These are phyloP conservation scores for Ganoderma multipileum DNA, from an alignment of 1,284 basidiomycete genomes.

Conservation along the genomic window DNA sequence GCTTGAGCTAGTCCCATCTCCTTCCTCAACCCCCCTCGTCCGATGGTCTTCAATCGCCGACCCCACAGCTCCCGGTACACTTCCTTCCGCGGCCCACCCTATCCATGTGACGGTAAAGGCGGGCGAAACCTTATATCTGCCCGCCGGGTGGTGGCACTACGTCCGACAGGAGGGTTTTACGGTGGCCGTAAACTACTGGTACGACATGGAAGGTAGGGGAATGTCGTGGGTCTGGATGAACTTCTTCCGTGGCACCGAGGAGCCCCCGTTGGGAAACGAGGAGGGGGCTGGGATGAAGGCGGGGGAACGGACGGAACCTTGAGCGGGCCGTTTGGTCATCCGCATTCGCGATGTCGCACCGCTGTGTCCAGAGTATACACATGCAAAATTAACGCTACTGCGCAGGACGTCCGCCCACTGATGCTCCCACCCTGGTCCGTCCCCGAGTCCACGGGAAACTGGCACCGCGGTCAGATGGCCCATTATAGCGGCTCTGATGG, in stretches of 20 bases:
- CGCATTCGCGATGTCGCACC: neutral
- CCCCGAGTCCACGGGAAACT: constrained; percentile 1
- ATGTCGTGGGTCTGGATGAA: constrained; percentile 71
- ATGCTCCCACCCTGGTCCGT: neutral
- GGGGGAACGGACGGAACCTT: neutral
- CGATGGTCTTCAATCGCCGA: constrained; percentile 80
- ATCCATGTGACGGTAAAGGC: constrained; percentile 68
- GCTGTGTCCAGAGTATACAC: neutral
- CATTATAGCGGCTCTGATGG: constrained; percentile 5
- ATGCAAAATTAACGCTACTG: neutral
- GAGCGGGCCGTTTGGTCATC: constrained; percentile 1
- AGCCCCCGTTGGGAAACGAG: constrained; percentile 47
- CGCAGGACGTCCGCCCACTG: neutral
- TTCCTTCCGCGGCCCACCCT: constrained; percentile 63
- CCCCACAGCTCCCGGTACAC: constrained; percentile 52
- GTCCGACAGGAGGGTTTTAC: constrained; percentile 70
- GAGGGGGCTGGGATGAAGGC: constrained; percentile 30
- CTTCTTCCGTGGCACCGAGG: constrained; percentile 58
- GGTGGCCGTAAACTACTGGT: constrained; percentile 91
- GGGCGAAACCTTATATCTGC: constrained; percentile 89
- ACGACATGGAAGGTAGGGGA: constrained; percentile 78
- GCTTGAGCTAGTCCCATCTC: constrained; percentile 56
- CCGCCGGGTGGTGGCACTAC: constrained; percentile 92
- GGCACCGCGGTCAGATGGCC: neutral
- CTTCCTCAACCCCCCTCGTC: constrained; percentile 48